Percentiles rank a stretch among this genome's conserved stretches.
Conservation (phyloP, 169 alveolate genomes). For the Plasmodium sp. region DNA sequence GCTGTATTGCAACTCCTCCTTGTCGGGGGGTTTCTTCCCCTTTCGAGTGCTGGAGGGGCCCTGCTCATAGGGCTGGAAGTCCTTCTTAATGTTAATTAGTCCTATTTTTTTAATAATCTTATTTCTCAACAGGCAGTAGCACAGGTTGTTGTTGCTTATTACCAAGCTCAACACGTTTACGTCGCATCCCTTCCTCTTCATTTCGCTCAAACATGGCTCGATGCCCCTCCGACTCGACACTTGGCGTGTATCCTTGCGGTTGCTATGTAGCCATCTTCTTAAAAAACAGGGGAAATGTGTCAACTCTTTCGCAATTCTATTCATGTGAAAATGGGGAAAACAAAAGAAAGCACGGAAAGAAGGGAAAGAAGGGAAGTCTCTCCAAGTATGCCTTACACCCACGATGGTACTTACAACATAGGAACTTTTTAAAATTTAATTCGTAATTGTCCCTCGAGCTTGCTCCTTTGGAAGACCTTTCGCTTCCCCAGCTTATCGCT, state of each 20-base stretch:
- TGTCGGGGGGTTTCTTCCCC: background rate
- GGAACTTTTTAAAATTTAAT: background rate
- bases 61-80: slow-evolving; percentile 34
- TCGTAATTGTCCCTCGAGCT: background rate
- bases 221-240: slow-evolving; percentile 5
- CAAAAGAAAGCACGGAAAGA: too few species aligned
- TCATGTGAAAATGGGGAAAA: background rate
- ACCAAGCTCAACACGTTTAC: slow-evolving; percentile 52
- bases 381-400: background rate
- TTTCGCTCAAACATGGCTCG: slow-evolving; percentile 20
- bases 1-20: slow-evolving; percentile 15
- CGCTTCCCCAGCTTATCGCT: background rate
- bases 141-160: slow-evolving; percentile 58
- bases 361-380: background rate
- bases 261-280: slow-evolving; percentile 40
- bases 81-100: slow-evolving; percentile 63
- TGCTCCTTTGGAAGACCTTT: background rate
- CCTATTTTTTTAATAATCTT: slow-evolving; percentile 71
- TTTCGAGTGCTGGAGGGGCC: background rate
- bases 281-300: background rate
- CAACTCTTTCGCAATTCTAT: background rate
- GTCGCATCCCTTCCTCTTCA: slow-evolving; percentile 21
- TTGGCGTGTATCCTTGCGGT: background rate
- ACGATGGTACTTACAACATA: background rate
- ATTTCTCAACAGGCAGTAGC: slow-evolving; percentile 66